These are phyloP conservation scores for Acacia confusa DNA, from an alignment of 306 rosid genomes.

Conservation along the genomic window DNA sequence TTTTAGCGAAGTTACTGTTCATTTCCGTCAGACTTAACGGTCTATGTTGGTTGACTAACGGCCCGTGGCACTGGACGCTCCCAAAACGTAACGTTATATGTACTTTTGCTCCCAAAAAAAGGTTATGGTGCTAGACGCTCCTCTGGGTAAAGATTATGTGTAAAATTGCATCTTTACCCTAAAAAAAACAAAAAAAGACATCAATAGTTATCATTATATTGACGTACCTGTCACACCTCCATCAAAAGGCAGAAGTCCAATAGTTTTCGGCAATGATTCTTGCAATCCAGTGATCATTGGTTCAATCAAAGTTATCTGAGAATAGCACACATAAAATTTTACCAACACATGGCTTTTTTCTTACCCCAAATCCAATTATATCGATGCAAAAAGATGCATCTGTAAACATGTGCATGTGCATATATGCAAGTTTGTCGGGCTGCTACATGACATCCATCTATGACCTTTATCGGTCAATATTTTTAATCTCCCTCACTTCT, in stretches of 20 bases:
- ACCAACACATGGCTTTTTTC: constrained; percentile 21
- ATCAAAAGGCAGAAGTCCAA: constrained; percentile 95
- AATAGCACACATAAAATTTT: constrained; percentile 23
- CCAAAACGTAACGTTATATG: too few relatives aligned
- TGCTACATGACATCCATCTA: not conserved
- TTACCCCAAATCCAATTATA: constrained; percentile 1
- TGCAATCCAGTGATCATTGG: constrained; percentile 91
- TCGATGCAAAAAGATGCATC: not conserved
- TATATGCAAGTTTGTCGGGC: not conserved
- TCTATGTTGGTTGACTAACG: too few relatives aligned
- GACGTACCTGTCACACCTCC: constrained; percentile 86
- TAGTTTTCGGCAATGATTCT: constrained; percentile 92
- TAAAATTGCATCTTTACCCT: too few relatives aligned
- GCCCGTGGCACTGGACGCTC: too few relatives aligned
- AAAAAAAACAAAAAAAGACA: not conserved
- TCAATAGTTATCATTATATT: constrained; percentile 25
- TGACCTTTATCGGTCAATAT: not conserved
- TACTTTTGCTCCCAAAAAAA: too few relatives aligned
- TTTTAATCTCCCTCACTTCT: not conserved
- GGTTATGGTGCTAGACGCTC: too few relatives aligned
- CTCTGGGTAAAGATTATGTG: too few relatives aligned
- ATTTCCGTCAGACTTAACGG: too few relatives aligned
- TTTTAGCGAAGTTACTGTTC: too few relatives aligned
- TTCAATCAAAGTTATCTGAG: constrained; percentile 83
- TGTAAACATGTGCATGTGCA: constrained; percentile 14